These are phyloP conservation scores for Helianthus tuberosus DNA, from an alignment of 129 eudicot genomes.

Conservation along the genomic window DNA sequence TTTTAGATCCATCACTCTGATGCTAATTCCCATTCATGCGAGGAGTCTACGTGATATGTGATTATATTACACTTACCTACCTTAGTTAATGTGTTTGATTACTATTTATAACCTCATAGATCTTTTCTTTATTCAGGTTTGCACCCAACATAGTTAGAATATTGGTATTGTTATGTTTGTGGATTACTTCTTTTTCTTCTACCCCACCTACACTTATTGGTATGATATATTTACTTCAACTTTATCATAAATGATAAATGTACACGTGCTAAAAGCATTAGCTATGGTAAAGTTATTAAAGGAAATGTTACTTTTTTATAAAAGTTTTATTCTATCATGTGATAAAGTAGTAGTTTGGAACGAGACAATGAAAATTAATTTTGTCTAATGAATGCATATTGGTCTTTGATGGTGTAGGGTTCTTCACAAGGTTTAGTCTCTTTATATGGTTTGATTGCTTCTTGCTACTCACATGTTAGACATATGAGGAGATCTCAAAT, in stretches of 20 bases:
- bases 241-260: slow-evolving; percentile 10
- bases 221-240: background rate
- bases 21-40: too few relatives aligned
- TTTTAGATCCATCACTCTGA: too few relatives aligned
- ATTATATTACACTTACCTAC: slow-evolving; percentile 22
- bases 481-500: too few relatives aligned
- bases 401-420: too few relatives aligned
- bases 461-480: too few relatives aligned
- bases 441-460: too few relatives aligned
- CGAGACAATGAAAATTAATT: too few relatives aligned
- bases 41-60: background rate
- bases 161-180: background rate
- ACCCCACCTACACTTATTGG: background rate
- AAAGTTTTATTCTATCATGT: too few relatives aligned
- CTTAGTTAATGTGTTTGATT: slow-evolving; percentile 24
- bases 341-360: too few relatives aligned
- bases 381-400: too few relatives aligned
- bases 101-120: background rate
- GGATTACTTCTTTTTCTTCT: background rate
- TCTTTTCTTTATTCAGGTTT: slow-evolving; percentile 2
- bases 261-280: background rate
- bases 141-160: background rate
- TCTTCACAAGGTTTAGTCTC: too few relatives aligned
- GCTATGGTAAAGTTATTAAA: background rate
- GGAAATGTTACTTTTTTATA: too few relatives aligned